Evolutionary conservation across 768 basidiomycete genomes (phyloP), one percentile per base, ranked within the genome.

Genomic region (Gloeopeniophorella convolvens): DNA sequence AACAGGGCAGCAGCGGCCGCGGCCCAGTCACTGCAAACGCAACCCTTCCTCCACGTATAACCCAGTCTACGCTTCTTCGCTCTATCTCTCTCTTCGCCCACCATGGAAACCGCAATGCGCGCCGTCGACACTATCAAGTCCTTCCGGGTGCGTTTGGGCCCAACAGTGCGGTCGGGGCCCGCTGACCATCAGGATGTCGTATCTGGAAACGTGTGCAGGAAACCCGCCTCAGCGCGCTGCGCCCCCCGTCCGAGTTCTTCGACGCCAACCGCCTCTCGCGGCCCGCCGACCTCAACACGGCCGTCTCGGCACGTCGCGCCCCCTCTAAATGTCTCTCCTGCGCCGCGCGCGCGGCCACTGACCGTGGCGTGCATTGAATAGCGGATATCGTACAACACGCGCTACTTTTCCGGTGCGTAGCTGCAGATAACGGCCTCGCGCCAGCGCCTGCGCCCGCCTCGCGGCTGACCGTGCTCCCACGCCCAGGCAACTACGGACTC

Each of bases 331-430:
- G 42, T 42, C 41, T 20, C 16, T 30, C 21, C 27, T 36, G 15
- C 27, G 32, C 18, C n/a, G 9, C 34, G n/a, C n/a, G n/a, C n/a
- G n/a, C n/a, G n/a, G n/a, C n/a, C n/a, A 26, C 48, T 43, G 30
- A 34, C 37, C 24, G 37, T 21, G 31, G 28, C 13, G 16, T 27
- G 42, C 28, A 24, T 20, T 45, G 26, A 33, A 52, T 62, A 92
- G 90, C 82, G 91, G 51, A 89, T 94, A 77, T 89, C 89, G 20
- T 92, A 95, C 73, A 95, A 95, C 71, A 92, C 91, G 33, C 83
- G 87, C 42, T 89, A 89, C 64, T 89, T 89, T 68, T 89, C 87
- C 50, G 84, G 83, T 83, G 54, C 48, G 64, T 52, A 15, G 0
- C 21, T 13, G 11, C 13, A n/a, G n/a, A n/a, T n/a, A n/a, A n/a